Evolutionary conservation across 23 red algal genomes (phyloP), one percentile per base, ranked within the genome.

Genomic region (Chondrus crispus): DNA sequence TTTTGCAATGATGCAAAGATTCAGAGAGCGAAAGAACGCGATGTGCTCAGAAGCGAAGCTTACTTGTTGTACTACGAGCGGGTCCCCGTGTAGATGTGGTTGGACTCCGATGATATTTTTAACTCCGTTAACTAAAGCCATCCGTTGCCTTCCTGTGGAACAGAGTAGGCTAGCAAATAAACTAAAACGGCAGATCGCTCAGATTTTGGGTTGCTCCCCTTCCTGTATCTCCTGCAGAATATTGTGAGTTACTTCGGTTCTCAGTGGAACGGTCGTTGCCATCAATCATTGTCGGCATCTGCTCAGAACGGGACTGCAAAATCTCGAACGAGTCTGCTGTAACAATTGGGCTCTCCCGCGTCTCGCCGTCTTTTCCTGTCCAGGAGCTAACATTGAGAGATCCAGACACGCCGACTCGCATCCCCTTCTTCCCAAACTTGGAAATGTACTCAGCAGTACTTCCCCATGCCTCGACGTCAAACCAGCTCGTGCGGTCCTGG

Each of bases 1-100:
- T 96, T 77, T 71, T 96, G 94, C 79, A 96, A 84, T 82, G 94
- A 96, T 80, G 80, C 84, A 7, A 82, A 80, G 60, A 77, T 96
- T 30, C 76, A 63, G 32, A 62, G 72, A 39, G 62, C 91, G 50
- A 46, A 51, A 28, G 81, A 87, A 69, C 86, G 87, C 53, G 91
- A 94, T 46, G 91, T 94, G 32, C 82, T 94, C 30, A 20, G 29
- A 19, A 90, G 85, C 53, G 94, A 96, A 68, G 86, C 94, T 33
- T 96, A 91, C 76, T 52, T 96, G 48, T 80, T 96, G 2, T 96
- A 87, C 72, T 96, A 96, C 24, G 88, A 91, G 54, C 73, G 88
- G 13, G 53, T 76, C 37, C 60, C 36, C 60, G 26, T 32, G 60
- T 66, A n/a, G n/a, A n/a, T n/a, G n/a, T n/a, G n/a, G n/a, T n/a